These are phyloP conservation scores for Alternaria panax DNA, from an alignment of 2,329 filamentous ascomycete species.

Conservation along the genomic window DNA sequence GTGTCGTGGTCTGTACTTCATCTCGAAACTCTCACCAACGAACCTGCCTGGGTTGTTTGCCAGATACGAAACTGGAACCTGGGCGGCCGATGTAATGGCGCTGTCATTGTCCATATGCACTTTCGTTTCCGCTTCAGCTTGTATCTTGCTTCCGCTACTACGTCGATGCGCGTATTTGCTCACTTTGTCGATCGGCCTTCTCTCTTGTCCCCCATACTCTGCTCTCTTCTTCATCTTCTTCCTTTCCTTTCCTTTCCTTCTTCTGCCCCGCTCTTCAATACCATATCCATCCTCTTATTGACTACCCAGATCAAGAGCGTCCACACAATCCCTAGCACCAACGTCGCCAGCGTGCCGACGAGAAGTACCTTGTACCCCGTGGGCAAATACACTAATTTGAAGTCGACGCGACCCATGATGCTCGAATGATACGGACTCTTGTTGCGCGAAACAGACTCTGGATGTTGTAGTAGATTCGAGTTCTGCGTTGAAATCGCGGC, in stretches of 20 bases:
- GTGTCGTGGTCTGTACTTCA: not conserved
- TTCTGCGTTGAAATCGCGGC: not conserved
- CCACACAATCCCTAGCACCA: constrained; percentile 16
- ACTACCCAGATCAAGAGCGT: constrained; percentile 20
- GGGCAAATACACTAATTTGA: constrained; percentile 16
- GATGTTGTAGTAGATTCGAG: not conserved
- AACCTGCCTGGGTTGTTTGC: not conserved
- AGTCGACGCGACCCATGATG: constrained; percentile 3
- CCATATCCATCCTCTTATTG: not conserved
- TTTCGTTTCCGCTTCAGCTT: too few species aligned
- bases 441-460: not conserved
- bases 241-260: not conserved
- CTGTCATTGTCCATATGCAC: not conserved
- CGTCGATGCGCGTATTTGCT: constrained; percentile 13
- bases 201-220: not conserved
- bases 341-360: not conserved
- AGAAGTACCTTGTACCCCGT: constrained; percentile 8
- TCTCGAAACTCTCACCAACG: not conserved
- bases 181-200: constrained; percentile 24
- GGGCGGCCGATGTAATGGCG: not conserved
- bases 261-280: not conserved
- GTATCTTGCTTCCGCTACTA: not conserved
- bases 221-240: not conserved
- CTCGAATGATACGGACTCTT: not conserved
- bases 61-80: not conserved